Conservation (phyloP, 2,329 filamentous ascomycete genomes). For the Periconia macrospinosa region DNA sequence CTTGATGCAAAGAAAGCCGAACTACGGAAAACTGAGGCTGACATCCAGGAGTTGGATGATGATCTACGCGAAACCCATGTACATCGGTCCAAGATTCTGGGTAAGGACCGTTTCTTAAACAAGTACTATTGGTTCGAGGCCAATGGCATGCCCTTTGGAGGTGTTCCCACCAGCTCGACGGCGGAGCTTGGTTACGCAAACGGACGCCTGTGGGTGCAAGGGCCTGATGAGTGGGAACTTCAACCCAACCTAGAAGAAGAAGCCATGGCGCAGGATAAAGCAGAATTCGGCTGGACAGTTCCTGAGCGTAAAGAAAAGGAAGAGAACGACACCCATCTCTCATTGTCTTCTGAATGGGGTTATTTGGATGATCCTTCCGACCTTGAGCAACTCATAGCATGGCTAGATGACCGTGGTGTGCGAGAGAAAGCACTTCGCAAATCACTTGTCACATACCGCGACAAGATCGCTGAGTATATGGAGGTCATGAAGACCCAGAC, state of each 20-base stretch:
- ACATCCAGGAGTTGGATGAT: slow-evolving; percentile 84
- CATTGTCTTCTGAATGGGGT: slow-evolving; percentile 81
- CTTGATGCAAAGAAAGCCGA: slow-evolving; percentile 84
- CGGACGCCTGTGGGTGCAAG: slow-evolving; percentile 94
- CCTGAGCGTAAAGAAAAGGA: slow-evolving; percentile 82
- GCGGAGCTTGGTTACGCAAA: slow-evolving; percentile 88
- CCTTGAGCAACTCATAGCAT: slow-evolving; percentile 77
- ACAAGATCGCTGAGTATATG: slow-evolving; percentile 80
- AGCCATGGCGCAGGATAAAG: slow-evolving; percentile 73
- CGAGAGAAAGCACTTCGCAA: slow-evolving; percentile 88
- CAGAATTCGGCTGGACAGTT: slow-evolving; percentile 78
- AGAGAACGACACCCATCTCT: slow-evolving; percentile 79
- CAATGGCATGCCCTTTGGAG: slow-evolving; percentile 95
- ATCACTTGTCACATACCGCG: slow-evolving; percentile 75
- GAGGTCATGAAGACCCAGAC: slow-evolving; percentile 75
- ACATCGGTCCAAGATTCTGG: slow-evolving; percentile 83
- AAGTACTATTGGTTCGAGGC: slow-evolving; percentile 99
- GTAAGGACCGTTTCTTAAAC: slow-evolving; percentile 97
- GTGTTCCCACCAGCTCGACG: slow-evolving; percentile 85
- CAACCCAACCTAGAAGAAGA: slow-evolving; percentile 54
- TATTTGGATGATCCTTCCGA: slow-evolving; percentile 82
- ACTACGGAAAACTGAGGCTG: slow-evolving; percentile 79
- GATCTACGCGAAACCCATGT: slow-evolving; percentile 94
- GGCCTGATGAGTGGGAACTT: slow-evolving; percentile 85
- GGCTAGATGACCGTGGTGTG: slow-evolving; percentile 84